Percentiles rank a stretch among this genome's conserved stretches.
Evolutionary conservation across 1,284 basidiomycete genomes (phyloP).

Genomic region (Microbotryum violaceum): DNA sequence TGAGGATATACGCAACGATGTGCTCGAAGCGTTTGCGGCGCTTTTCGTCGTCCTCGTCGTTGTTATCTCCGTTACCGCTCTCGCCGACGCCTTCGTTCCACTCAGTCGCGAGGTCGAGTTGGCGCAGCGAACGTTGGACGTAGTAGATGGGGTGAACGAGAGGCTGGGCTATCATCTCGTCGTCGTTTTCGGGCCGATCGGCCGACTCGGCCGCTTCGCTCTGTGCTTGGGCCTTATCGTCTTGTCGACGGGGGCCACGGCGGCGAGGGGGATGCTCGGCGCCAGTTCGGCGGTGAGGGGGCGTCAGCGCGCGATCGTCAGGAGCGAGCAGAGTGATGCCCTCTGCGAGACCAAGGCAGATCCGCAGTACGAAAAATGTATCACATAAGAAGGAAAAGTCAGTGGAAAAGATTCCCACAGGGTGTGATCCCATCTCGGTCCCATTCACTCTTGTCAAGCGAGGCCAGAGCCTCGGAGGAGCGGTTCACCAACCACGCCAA

Average conservation of each 20-base stretch:
- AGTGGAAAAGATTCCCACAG: not conserved
- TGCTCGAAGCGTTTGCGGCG: slow-evolving; percentile 23
- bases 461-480: slow-evolving; percentile 9
- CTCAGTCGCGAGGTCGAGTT: not conserved
- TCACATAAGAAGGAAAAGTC: not conserved
- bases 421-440: not conserved
- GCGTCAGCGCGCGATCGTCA: slow-evolving; percentile 34
- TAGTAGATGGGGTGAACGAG: slow-evolving; percentile 1
- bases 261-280: not conserved
- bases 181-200: not conserved
- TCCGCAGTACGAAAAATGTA: not conserved
- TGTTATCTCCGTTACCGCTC: slow-evolving; percentile 2
- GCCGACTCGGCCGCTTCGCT: not conserved
- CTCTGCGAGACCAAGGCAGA: not conserved
- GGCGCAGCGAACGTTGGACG: not conserved
- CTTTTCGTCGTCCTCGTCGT: slow-evolving; percentile 24
- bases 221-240: not conserved
- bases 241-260: not conserved
- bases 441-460: slow-evolving; percentile 9
- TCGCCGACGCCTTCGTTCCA: slow-evolving; percentile 3
- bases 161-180: not conserved
- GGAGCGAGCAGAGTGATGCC: slow-evolving; percentile 35
- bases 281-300: slow-evolving; percentile 21
- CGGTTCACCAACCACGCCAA: slow-evolving; percentile 35
- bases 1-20: slow-evolving; percentile 23